These are phyloP conservation scores for Microsporum audouinii DNA, from an alignment of 2,329 filamentous ascomycete species.

Conservation along the genomic window DNA sequence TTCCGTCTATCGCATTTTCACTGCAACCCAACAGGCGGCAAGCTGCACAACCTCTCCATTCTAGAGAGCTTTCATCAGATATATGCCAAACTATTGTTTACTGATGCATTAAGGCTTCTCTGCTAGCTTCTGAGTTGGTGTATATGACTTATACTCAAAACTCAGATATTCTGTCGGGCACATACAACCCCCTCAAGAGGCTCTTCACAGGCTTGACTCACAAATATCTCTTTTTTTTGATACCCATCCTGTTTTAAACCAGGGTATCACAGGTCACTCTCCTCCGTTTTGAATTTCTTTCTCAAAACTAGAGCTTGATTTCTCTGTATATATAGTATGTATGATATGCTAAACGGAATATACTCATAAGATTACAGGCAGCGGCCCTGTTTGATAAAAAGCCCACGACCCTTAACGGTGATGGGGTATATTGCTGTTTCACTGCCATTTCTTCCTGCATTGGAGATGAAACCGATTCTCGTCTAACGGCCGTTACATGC, in stretches of 20 bases:
- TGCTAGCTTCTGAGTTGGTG: neutral
- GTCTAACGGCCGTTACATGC: no score
- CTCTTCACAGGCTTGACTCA: neutral
- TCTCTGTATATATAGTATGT: neutral
- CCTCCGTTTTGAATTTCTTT: neutral
- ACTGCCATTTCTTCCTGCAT: neutral
- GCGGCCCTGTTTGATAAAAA: neutral
- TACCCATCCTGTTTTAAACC: neutral
- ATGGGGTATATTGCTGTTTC: neutral
- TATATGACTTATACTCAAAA: neutral
- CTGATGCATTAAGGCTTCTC: conserved; percentile 4
- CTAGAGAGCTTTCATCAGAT: conserved; percentile 8
- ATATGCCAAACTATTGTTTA: conserved; percentile 8
- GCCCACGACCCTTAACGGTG: no score
- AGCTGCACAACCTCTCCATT: neutral
- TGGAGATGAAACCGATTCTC: no score
- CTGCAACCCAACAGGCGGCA: conserved; percentile 7
- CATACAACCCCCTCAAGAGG: neutral
- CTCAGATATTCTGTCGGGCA: neutral
- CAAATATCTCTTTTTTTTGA: neutral
- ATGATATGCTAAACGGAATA: no score
- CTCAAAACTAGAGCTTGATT: neutral
- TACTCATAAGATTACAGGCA: neutral
- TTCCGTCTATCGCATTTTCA: conserved; percentile 8
- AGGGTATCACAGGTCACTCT: neutral